A percentile compares a stretch with the other conserved stretches of the same genome.
phyloP scores from a whole-genome alignment of 495 filamentous ascomycete genomes.

The Cercophora sp. region DNA sequence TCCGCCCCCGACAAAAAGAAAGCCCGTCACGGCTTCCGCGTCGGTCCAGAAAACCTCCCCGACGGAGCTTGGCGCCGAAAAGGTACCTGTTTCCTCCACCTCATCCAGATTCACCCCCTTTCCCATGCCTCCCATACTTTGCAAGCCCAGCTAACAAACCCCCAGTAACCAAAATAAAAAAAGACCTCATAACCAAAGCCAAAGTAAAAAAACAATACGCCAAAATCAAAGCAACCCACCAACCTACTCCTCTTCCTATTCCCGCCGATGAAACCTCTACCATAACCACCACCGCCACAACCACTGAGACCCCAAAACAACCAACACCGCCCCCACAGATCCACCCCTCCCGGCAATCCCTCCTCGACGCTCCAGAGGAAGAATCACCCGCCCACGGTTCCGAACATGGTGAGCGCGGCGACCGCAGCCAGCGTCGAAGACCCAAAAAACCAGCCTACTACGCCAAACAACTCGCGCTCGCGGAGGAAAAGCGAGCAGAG shows the following conservation, averaged over 20 bases:
- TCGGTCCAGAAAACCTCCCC: slow-evolving; percentile 89
- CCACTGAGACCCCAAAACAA: slow-evolving; percentile 9
- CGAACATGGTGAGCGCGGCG: background rate
- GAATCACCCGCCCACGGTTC: background rate
- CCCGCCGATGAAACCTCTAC: slow-evolving; percentile 4
- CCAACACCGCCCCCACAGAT: slow-evolving; percentile 45
- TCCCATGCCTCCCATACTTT: background rate
- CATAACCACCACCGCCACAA: slow-evolving; percentile 8
- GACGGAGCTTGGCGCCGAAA: slow-evolving; percentile 91
- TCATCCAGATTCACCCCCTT: no score
- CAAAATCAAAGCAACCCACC: slow-evolving; percentile 83
- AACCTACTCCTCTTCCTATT: slow-evolving; percentile 6
- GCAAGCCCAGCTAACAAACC: slow-evolving; percentile 6
- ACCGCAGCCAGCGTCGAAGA: slow-evolving; percentile 29
- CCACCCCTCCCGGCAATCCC: slow-evolving; percentile 69
- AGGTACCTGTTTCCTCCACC: slow-evolving; percentile 53
- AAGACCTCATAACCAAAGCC: slow-evolving; percentile 83
- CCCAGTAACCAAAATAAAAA: slow-evolving; percentile 86
- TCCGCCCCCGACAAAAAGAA: slow-evolving; percentile 42
- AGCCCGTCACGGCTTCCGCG: slow-evolving; percentile 53
- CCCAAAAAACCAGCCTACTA: slow-evolving; percentile 64
- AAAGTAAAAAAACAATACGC: slow-evolving; percentile 91
- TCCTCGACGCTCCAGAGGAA: background rate
- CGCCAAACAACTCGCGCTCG: slow-evolving; percentile 68
- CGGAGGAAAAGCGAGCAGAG: slow-evolving; percentile 60